Evolutionary conservation across 306 rosid genomes (phyloP).

Genomic region (Medicago lupulina): DNA sequence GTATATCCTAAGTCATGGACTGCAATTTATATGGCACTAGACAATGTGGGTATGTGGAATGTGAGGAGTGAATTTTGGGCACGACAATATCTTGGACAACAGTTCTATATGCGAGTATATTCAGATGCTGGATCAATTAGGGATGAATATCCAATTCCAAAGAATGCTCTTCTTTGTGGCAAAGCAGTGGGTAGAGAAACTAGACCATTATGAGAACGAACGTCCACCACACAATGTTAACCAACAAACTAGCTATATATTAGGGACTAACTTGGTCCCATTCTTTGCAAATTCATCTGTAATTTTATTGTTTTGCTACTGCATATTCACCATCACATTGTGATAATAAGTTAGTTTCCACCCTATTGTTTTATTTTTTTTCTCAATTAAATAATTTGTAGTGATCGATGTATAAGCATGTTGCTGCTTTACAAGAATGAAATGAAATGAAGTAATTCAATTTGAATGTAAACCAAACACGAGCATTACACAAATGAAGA

Average conservation of each 20-base stretch:
- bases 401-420: background rate
- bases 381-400: background rate
- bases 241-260: background rate
- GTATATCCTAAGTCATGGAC: slow-evolving; percentile 98
- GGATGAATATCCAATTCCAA: slow-evolving; percentile 85
- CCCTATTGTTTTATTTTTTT: slow-evolving; percentile 40
- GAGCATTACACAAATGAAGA: background rate
- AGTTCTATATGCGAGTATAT: slow-evolving; percentile 85
- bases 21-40: slow-evolving; percentile 82
- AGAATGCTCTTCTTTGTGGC: slow-evolving; percentile 93
- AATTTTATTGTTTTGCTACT: slow-evolving; percentile 31
- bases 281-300: slow-evolving; percentile 46
- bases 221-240: background rate
- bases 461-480: background rate
- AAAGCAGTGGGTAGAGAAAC: slow-evolving; percentile 63
- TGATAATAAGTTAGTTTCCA: slow-evolving; percentile 25
- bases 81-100: slow-evolving; percentile 91
- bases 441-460: background rate
- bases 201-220: slow-evolving; percentile 37
- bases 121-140: slow-evolving; percentile 70
- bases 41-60: slow-evolving; percentile 96
- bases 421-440: slow-evolving; percentile 10
- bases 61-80: slow-evolving; percentile 86
- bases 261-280: slow-evolving; percentile 35
- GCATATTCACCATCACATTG: background rate